Evolutionary conservation across 1,139 yeast species (phyloP).

Genomic region (Kurtzmaniella quercitrusa): DNA sequence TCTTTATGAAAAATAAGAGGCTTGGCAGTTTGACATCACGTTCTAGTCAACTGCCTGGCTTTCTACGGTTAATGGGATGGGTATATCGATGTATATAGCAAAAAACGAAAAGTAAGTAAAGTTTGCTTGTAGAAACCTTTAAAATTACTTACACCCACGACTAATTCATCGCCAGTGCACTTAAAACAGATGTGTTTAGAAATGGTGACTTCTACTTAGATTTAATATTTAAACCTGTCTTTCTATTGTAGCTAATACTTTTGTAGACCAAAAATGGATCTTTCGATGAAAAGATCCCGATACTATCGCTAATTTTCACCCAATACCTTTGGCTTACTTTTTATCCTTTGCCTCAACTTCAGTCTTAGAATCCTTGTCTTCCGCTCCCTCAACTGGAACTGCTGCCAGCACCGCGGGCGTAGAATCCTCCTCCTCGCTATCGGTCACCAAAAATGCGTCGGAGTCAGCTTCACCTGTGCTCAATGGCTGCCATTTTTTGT

Average conservation of each 20-base stretch:
- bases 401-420: slow-evolving; percentile 4
- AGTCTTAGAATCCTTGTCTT: neutral
- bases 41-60: neutral
- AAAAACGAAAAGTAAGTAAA: neutral
- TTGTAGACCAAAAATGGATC: no score
- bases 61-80: slow-evolving; percentile 3
- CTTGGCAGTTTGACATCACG: neutral
- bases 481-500: slow-evolving; percentile 60
- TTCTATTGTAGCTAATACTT: no score
- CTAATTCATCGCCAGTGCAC: no score
- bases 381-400: neutral
- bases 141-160: no score
- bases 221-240: no score
- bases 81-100: slow-evolving; percentile 3
- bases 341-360: neutral
- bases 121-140: no score
- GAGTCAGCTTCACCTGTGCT: slow-evolving; percentile 52
- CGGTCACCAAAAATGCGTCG: slow-evolving; percentile 75
- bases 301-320: no score
- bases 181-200: no score
- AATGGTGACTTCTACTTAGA: no score
- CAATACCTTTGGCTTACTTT: neutral
- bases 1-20: neutral
- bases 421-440: slow-evolving; percentile 67
- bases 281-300: no score